Conservation (phyloP, 768 basidiomycete species). For the Agaricus sinodeliciosus region DNA sequence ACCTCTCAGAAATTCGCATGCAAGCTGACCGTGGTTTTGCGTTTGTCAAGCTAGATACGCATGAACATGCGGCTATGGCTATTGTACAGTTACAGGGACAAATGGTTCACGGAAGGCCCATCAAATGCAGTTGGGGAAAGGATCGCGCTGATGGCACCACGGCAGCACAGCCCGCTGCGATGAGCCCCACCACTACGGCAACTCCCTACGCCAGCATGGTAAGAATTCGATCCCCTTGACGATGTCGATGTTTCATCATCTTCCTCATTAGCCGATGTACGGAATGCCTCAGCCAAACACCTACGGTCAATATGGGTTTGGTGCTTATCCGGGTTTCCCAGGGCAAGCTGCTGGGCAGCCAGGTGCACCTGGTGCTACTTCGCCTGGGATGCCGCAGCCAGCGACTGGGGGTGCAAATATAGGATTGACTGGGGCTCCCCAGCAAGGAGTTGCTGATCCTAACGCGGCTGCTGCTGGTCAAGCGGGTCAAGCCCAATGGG, state of each 20-base stretch:
- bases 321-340: slow-evolving; percentile 67
- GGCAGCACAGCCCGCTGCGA: slow-evolving; percentile 38
- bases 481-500: slow-evolving; percentile 72
- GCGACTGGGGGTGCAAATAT: slow-evolving; percentile 50
- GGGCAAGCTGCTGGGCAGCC: slow-evolving; percentile 45
- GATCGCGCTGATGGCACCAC: slow-evolving; percentile 75
- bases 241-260: slow-evolving; percentile 5
- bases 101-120: slow-evolving; percentile 93
- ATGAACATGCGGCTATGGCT: slow-evolving; percentile 97
- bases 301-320: slow-evolving; percentile 77
- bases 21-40: slow-evolving; percentile 98
- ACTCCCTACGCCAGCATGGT: slow-evolving; percentile 81
- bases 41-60: slow-evolving; percentile 97
- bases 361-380: slow-evolving; percentile 41
- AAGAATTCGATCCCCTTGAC: slow-evolving; percentile 18
- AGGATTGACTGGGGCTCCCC: slow-evolving; percentile 46
- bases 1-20: slow-evolving; percentile 98
- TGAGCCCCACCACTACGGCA: slow-evolving; percentile 57
- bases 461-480: slow-evolving; percentile 48
- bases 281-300: slow-evolving; percentile 80
- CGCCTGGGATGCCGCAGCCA: slow-evolving; percentile 54
- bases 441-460: slow-evolving; percentile 50
- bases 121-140: slow-evolving; percentile 99
- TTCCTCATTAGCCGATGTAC: slow-evolving; percentile 65
- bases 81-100: slow-evolving; percentile 96